Base-by-base conservation (phyloP, 257 asterid species). In the Solanum chiquidenum region DNA sequence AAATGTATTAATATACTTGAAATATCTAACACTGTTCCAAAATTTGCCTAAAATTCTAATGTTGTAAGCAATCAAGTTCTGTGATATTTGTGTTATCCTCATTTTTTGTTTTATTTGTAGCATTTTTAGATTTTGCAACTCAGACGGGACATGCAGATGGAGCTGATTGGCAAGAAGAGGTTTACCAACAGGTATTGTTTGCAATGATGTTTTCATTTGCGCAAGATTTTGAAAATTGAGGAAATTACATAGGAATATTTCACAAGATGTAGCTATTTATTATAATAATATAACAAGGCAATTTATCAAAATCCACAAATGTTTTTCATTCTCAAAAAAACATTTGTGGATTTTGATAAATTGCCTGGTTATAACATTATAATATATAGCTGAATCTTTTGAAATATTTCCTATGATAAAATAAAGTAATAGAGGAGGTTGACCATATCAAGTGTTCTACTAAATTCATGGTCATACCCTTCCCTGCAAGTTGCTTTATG, bases 101-200 rank as follows among this genome's bases (percentile, higher is more conserved):
- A 42, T 7, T 77, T 55, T 42, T 77, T 62, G 31, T 42, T 76
- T 76, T 79, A 27, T 44, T 79, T 89, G 86, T 90, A 92, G 96
- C 94, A 69, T 92, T 96, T 86, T 88, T 90, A 91, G 98, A 95
- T 94, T 92, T 95, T 74, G 90, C 98, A 10, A 87, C 98, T 60
- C 98, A 94, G 89, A 92, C 93, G 33, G 95, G 98, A 86, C 91
- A 91, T 88, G 90, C 90, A 25, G 89, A 80, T 91, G 92, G 90
- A 62, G 96, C 94, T 86, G 99, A 95, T 85, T 95, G 98, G 98
- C 98, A 94, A 89, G 99, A 95, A 89, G 99, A 94, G 89, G 88
- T 91, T 77, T 95, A 92, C 91, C 99, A 97, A 85, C 96, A 95
- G 98, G 83, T 71, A 85, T 85, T 23, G 71, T 84, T 12, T 77